These are phyloP conservation scores for Magnusiomyces fungicola DNA, from an alignment of 1,139 yeast species.

Conservation along the genomic window DNA sequence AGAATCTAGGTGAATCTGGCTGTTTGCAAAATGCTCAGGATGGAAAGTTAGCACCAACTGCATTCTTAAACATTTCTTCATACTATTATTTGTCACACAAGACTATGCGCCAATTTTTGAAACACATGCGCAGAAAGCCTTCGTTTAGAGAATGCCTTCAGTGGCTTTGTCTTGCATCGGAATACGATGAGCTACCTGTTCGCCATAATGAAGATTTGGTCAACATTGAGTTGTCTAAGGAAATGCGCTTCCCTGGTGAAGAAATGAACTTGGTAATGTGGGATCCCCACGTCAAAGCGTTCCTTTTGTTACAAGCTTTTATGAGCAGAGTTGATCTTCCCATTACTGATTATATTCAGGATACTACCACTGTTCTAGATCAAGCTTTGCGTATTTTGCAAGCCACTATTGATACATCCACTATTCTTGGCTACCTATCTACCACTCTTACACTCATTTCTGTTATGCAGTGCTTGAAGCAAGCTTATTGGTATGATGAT, in stretches of 20 bases:
- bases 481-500: constrained; percentile 79
- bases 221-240: constrained; percentile 81
- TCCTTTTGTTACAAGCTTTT: constrained; percentile 76
- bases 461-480: constrained; percentile 83
- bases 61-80: constrained; percentile 77
- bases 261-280: constrained; percentile 58
- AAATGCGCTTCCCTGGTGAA: constrained; percentile 62
- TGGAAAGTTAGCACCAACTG: constrained; percentile 52
- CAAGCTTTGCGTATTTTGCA: constrained; percentile 91
- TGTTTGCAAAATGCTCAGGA: constrained; percentile 56
- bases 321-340: constrained; percentile 81
- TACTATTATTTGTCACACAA: constrained; percentile 91
- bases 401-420: constrained; percentile 83
- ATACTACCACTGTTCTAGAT: constrained; percentile 85
- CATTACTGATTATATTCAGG: constrained; percentile 91
- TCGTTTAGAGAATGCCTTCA: constrained; percentile 63
- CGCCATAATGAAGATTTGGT: constrained; percentile 93
- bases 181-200: constrained; percentile 87
- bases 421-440: constrained; percentile 68
- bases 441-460: constrained; percentile 55
- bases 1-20: constrained; percentile 59
- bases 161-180: constrained; percentile 72
- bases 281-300: constrained; percentile 95
- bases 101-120: constrained; percentile 66
- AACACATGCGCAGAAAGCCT: constrained; percentile 44